phyloP scores from a whole-genome alignment of 129 eudicot genomes.

The Mikania micrantha region DNA sequence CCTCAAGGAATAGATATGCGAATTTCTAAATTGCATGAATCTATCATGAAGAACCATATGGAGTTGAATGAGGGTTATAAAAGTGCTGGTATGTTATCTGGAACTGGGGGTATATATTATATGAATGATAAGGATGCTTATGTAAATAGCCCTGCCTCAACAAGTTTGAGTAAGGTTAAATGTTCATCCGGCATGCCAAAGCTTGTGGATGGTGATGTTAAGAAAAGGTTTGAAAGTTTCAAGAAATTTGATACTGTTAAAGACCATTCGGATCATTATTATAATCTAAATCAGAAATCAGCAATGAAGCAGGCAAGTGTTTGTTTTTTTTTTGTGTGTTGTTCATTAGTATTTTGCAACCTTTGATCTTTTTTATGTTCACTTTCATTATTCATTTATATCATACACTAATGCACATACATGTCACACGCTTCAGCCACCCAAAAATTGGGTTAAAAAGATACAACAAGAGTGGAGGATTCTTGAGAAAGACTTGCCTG shows the following conservation, averaged over 20 bases:
- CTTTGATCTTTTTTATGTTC: neutral
- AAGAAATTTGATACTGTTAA: slow-evolving; percentile 69
- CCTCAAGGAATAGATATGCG: neutral
- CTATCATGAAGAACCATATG: no score
- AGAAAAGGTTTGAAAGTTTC: slow-evolving; percentile 42
- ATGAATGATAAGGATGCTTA: neutral
- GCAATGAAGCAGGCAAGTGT: slow-evolving; percentile 47
- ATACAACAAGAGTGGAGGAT: slow-evolving; percentile 91
- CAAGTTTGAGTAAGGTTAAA: neutral
- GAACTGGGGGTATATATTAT: neutral
- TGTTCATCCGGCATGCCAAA: slow-evolving; percentile 15
- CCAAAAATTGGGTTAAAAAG: slow-evolving; percentile 70
- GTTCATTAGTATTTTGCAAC: neutral
- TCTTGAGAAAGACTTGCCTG: slow-evolving; percentile 77
- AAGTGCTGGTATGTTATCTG: neutral
- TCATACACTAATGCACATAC: neutral
- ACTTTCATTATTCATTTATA: neutral
- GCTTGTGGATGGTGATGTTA: slow-evolving; percentile 28
- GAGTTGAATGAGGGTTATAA: no score
- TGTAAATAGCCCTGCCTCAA: slow-evolving; percentile 4
- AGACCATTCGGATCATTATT: slow-evolving; percentile 62
- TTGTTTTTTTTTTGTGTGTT: neutral
- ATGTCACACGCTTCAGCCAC: slow-evolving; percentile 37
- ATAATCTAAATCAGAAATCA: neutral
- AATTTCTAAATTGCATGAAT: no score